Percentiles rank a stretch among this genome's conserved stretches.
phyloP scores from a whole-genome alignment of 2,329 filamentous ascomycete genomes.

The Ascocoryne sarcoides region DNA sequence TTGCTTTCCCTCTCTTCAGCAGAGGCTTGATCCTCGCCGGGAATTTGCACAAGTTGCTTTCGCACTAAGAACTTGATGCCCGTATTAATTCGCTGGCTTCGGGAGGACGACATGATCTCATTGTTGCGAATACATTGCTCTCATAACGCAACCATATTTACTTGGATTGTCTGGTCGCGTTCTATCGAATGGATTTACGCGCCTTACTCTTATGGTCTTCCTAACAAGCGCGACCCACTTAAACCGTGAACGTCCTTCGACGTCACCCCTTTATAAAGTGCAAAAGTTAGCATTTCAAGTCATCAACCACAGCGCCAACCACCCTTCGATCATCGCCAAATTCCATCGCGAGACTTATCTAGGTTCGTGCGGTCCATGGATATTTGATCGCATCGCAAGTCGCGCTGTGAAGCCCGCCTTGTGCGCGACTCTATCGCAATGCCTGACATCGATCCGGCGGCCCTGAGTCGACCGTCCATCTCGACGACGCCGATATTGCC shows the following conservation, averaged over 20 bases:
- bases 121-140: constrained; percentile 15
- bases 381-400: constrained; percentile 16
- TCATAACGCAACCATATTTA: too few relatives aligned
- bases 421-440: constrained; percentile 33
- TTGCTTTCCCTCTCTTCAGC: constrained; percentile 62
- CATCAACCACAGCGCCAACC: constrained; percentile 8
- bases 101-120: constrained; percentile 28
- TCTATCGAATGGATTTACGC: constrained; percentile 4
- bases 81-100: constrained; percentile 59
- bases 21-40: constrained; percentile 56
- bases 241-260: too few relatives aligned
- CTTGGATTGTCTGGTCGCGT: too few relatives aligned
- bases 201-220: too few relatives aligned
- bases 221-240: too few relatives aligned
- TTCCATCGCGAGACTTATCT: constrained; percentile 18
- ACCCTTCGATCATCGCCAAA: constrained; percentile 15
- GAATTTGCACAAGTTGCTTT: constrained; percentile 59
- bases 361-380: constrained; percentile 22
- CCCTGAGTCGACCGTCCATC: constrained; percentile 52
- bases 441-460: constrained; percentile 64
- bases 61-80: constrained; percentile 73
- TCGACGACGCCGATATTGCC: constrained; percentile 51
- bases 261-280: too few relatives aligned
- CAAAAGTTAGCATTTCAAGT: too few relatives aligned
- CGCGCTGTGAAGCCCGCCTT: constrained; percentile 21